Evolutionary conservation across 2,329 filamentous ascomycete genomes (phyloP).

Genomic region (Hypoxylon sp.): DNA sequence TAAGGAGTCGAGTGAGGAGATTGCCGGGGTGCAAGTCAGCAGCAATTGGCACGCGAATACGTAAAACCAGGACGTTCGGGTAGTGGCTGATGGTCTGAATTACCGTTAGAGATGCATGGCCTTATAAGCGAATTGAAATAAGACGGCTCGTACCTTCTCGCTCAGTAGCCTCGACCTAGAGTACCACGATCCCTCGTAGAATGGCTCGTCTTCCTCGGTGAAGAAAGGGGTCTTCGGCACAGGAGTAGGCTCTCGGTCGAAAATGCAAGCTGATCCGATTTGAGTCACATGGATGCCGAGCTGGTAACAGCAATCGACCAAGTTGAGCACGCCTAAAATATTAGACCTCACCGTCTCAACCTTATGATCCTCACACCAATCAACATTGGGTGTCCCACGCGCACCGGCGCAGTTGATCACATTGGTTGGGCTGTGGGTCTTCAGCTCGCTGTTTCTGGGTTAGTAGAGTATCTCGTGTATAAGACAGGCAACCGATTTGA

Average conservation of each 20-base stretch:
- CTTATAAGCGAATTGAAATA: no score
- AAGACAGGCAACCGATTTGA: no score
- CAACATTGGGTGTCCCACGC: constrained; percentile 28
- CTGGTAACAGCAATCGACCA: constrained; percentile 32
- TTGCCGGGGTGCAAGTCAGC: background rate
- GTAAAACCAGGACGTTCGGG: background rate
- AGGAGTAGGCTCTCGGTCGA: constrained; percentile 7
- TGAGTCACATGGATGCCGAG: constrained; percentile 34
- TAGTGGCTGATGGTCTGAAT: background rate
- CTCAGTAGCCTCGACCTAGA: constrained; percentile 22
- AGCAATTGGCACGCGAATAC: background rate
- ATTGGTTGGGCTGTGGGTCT: background rate
- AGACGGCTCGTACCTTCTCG: constrained; percentile 2
- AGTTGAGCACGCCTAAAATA: constrained; percentile 28
- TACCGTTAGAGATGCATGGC: no score
- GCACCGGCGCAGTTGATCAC: constrained; percentile 36
- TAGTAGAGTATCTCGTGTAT: background rate
- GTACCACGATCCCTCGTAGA: constrained; percentile 30
- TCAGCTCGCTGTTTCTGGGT: background rate
- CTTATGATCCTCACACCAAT: constrained; percentile 39
- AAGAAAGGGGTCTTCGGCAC: constrained; percentile 4
- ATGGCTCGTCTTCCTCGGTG: constrained; percentile 30
- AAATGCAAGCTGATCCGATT: constrained; percentile 35
- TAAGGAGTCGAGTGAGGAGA: background rate
- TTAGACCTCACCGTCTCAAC: constrained; percentile 33